Base-by-base conservation (phyloP, 176 grass and related monocot species). In the Triticum monococcum region DNA sequence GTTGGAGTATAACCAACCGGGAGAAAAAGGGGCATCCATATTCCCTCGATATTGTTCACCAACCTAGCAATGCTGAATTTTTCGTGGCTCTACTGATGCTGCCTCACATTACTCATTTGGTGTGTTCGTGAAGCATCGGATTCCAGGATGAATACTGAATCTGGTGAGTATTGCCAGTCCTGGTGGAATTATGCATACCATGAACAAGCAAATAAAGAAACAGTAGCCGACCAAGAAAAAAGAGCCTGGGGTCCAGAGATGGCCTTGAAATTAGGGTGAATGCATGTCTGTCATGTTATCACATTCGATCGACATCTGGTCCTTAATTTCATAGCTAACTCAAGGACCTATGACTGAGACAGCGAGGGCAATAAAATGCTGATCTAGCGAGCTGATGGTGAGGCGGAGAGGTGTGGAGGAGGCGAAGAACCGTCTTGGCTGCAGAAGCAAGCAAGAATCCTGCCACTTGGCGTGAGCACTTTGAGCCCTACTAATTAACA, bases 361-460 rank as follows among this genome's bases (percentile, higher is more conserved):
- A 31, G 63, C 25, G 28, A 30, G 28, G 28, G 28, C 28, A 30
- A 30, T 30, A 30, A 30, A 30, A 30, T 30, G 28, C 28, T 30
- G 28, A 30, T 30, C 28, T 30, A 30, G 28, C 28, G 10, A 46
- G 43, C 36, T 66, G 89, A 65, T 64, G 24, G 54, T 71, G 78
- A 57, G 31, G 18, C 35, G 43, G 54, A 28, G 62, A 25, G 4
- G 79, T 5, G 23, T 30, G 43, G 81, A 83, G 73, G 50, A 31
- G 13, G 68, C 32, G 33, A 87, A 3, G 89, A 77, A 69, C 75
- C 57, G 9, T 33, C 35, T 35, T 84, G 68, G 28, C 89, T 26
- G 85, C 81, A 20, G 60, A 84, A 84, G 81, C 85, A 91, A 91
- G 89, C 89, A 84, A 87, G 85, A 62, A 87, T 86, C 89, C 68